These are phyloP conservation scores for Elaeis guineensis DNA, from an alignment of 176 grass and related monocot species.

Conservation along the genomic window DNA sequence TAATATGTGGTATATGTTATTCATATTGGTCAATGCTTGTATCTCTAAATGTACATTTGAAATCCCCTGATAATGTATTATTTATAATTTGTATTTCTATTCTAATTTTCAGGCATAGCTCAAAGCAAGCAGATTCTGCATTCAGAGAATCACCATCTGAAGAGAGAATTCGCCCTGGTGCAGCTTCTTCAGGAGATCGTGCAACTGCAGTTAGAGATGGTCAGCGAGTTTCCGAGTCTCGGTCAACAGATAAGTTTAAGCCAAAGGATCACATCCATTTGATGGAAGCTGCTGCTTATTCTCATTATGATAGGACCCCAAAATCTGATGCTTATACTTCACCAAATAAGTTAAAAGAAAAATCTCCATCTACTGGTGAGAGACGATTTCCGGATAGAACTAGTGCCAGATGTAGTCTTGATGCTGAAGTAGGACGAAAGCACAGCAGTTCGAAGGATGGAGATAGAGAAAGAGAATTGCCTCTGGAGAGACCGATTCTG, in stretches of 20 bases:
- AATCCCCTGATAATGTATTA: neutral
- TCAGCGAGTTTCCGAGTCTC: slow-evolving; percentile 49
- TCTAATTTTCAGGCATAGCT: slow-evolving; percentile 50
- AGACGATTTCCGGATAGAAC: slow-evolving; percentile 64
- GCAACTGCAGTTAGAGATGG: slow-evolving; percentile 50
- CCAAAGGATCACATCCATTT: slow-evolving; percentile 56
- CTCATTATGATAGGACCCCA: slow-evolving; percentile 51
- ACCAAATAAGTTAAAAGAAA: slow-evolving; percentile 51
- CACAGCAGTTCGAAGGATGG: slow-evolving; percentile 49
- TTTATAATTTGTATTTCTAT: neutral
- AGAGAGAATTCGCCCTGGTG: slow-evolving; percentile 57
- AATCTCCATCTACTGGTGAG: slow-evolving; percentile 56
- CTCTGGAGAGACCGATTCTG: slow-evolving; percentile 40
- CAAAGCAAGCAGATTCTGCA: slow-evolving; percentile 55
- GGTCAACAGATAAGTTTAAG: slow-evolving; percentile 46
- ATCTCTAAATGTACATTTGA: no score
- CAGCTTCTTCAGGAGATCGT: slow-evolving; percentile 47
- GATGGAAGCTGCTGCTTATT: slow-evolving; percentile 40
- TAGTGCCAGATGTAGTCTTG: slow-evolving; percentile 41
- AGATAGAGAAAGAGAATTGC: slow-evolving; percentile 39
- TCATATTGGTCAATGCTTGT: no score
- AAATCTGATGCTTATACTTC: slow-evolving; percentile 62
- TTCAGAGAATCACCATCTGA: slow-evolving; percentile 56
- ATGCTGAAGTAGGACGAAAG: slow-evolving; percentile 52
- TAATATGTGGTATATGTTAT: no score